Evolutionary conservation across 768 basidiomycete genomes (phyloP), one percentile per base, ranked within the genome.

Genomic region (Cubamyces sp.): DNA sequence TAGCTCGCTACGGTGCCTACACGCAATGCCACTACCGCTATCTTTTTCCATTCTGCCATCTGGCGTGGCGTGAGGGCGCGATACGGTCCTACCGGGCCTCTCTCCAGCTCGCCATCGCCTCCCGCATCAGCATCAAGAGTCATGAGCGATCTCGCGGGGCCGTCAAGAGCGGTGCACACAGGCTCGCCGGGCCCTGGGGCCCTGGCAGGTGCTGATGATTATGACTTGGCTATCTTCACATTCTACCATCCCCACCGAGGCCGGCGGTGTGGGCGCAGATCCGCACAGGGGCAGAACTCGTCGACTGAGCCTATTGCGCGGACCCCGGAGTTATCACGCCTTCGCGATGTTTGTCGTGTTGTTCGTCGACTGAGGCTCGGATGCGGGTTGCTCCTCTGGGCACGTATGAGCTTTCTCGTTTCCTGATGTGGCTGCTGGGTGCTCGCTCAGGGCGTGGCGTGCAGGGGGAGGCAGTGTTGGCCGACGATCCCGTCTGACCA

Each of bases 401-500:
- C 34, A 34, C 9, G 34, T 34, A 6, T 34, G 34, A 34, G 9
- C 34, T 34, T 34, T 5, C 34, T 34, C 34, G 34, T 34, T 34
- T 23, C 25, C 7, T 49, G 26, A 49, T 49, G 15, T 23, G 3
- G 51, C 39, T 51, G 50, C 50, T 34, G 3, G 51, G 51, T 51
- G 50, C 50, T 34, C 18, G 19, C 12, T 47, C 23, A 47, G 26
- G 48, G 25, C 3, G 18, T 23, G 28, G 48, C 18, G 51, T 25
- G 11, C 19, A 47, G 46, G 19, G 21, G 52, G 52, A 54, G 37
- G 52, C 52, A 30, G 41, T 54, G 52, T 40, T 30, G 16, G 43
- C 34, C 40, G 48, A 58, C 49, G 51, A 49, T 26, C 34, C 34
- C 34, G 34, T 34, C 48, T 49, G 48, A 28, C 55, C 45, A 47